Evolutionary conservation across 2,329 filamentous ascomycete species (phyloP), one percentile per base, ranked within the genome.

Genomic region (Ilyonectria mors-panacis): DNA sequence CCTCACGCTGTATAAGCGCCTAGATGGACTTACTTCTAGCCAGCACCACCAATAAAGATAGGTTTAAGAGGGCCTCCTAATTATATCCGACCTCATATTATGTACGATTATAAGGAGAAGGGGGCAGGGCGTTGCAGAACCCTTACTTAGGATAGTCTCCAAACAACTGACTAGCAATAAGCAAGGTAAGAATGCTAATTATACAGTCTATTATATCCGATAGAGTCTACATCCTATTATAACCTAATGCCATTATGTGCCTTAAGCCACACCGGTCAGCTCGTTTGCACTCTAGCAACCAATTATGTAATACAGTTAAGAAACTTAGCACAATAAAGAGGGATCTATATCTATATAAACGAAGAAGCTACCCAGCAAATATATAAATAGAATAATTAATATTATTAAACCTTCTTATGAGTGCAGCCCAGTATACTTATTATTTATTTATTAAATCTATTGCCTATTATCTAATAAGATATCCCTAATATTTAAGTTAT

Each of bases 41-140:
- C 10, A 10, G n/a, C 19, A 39, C 39, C 4, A 15, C 33, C 10
- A 55, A 55, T 55, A 6, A 55, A 57, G 13, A 28, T 30, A 19
- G 15, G 54, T 57, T 47, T 7, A 57, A 33, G 42, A 57, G 28
- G 35, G 54, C 54, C 54, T 57, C 15, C 37, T 45, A 17, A 57
- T 45, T 6, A 57, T 57, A 21, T 28, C 17, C 30, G 13, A 57
- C 37, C 37, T 57, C 15, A 7, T 57, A 45, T 44, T 7, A 47
- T 57, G 23, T 7, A 44, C 7, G 23, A 47, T 57, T 28, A 33
- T 4, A 7, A 45, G 10, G 15, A 57, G 54, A 57, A 57, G 39
- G 30, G 54, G 23, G 54, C 15, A 57, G 23, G 17, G 39, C 17
- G 9, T 57, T 7, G 15, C 4, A 57, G 23, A 57, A 57, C 37